Evolutionary conservation across 352 stramenopile genomes (phyloP).

Genomic region (Blastocystis sp.): DNA sequence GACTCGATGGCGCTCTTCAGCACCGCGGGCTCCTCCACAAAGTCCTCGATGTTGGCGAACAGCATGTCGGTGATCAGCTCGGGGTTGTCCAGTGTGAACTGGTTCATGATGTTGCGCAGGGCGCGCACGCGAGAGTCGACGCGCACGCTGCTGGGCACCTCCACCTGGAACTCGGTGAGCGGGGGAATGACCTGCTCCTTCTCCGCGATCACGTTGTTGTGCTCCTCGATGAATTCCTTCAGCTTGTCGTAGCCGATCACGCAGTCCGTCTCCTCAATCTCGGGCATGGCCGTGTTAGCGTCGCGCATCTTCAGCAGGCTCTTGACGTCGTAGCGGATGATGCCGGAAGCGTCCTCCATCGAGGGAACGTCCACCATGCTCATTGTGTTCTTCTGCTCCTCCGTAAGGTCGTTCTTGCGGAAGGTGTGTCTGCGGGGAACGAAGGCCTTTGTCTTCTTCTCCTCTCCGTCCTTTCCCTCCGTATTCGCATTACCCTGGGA

Average conservation of each 20-base stretch:
- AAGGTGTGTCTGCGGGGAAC: conserved; percentile 1
- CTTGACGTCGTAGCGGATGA: conserved; percentile 37
- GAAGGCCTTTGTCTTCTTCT: conserved; percentile 35
- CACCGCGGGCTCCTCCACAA: conserved; percentile 3
- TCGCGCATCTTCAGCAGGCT: conserved; percentile 16
- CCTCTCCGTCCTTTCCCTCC: not conserved
- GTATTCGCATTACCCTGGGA: not conserved
- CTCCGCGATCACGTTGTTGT: not conserved
- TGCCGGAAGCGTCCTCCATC: conserved; percentile 18
- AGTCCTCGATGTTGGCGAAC: conserved; percentile 48
- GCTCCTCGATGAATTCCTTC: not conserved
- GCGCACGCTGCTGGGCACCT: conserved; percentile 3
- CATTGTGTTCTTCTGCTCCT: conserved; percentile 39
- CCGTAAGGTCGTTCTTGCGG: conserved; percentile 5
- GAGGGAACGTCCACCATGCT: not conserved
- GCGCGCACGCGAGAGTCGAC: conserved; percentile 34
- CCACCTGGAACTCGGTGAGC: conserved; percentile 3
- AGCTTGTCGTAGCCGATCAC: conserved; percentile 42
- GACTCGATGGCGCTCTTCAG: conserved; percentile 19
- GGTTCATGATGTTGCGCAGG: conserved; percentile 60
- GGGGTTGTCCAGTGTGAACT: conserved; percentile 47
- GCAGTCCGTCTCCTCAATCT: not conserved
- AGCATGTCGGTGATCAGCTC: conserved; percentile 54
- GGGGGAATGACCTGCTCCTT: conserved; percentile 22
- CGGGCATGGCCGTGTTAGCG: conserved; percentile 15